phyloP scores from a whole-genome alignment of 2,329 filamentous ascomycete genomes.

The Fusarium pseudonygamai region DNA sequence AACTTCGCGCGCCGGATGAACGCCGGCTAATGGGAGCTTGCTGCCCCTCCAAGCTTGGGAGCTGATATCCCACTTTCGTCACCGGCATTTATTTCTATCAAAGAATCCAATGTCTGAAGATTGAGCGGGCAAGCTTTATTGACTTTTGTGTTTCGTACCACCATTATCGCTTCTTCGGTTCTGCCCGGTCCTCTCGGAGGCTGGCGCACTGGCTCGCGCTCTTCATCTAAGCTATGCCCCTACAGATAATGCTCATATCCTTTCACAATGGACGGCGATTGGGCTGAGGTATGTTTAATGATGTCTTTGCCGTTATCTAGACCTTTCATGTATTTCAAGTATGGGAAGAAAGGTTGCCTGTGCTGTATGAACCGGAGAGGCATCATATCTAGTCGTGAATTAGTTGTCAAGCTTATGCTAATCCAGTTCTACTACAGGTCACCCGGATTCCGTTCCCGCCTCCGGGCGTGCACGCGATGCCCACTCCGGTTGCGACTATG shows the following conservation, averaged over 20 bases:
- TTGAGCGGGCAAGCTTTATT: neutral
- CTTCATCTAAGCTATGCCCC: constrained; percentile 46
- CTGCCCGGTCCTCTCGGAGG: constrained; percentile 17
- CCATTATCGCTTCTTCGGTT: neutral
- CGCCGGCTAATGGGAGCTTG: constrained; percentile 35
- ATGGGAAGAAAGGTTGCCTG: neutral
- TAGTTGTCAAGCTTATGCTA: constrained; percentile 7
- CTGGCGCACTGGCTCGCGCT: constrained; percentile 13
- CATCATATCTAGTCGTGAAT: neutral
- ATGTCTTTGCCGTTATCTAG: neutral
- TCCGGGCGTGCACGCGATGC: constrained; percentile 74
- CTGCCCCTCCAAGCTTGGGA: constrained; percentile 41
- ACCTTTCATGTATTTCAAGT: neutral
- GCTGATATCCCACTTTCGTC: constrained; percentile 30
- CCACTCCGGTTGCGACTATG: constrained; percentile 79
- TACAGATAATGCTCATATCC: constrained; percentile 49
- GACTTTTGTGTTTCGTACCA: neutral
- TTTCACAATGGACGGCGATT: constrained; percentile 71
- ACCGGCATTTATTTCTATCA: constrained; percentile 11
- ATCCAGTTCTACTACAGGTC: constrained; percentile 62
- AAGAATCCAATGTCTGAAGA: constrained; percentile 10
- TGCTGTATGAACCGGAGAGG: neutral
- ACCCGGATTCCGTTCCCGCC: constrained; percentile 83
- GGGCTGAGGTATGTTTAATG: constrained; percentile 67
- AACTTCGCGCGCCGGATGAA: constrained; percentile 35